Evolutionary conservation across 176 grass and related monocot species (phyloP).

Genomic region (Triticum monococcum): DNA sequence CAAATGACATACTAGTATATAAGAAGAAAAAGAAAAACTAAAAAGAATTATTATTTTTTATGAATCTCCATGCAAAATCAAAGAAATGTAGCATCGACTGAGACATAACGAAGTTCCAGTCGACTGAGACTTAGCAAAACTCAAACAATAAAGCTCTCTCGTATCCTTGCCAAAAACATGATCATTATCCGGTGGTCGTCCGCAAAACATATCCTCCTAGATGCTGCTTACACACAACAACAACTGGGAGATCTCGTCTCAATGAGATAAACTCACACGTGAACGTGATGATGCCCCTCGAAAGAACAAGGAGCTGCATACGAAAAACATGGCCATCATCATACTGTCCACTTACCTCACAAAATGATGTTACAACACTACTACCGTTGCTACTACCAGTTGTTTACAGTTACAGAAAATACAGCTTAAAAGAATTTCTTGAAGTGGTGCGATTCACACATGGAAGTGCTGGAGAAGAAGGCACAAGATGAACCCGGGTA

Average conservation of each 20-base stretch:
- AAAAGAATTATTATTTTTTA: no score
- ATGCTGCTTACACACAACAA: not conserved
- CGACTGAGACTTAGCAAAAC: no score
- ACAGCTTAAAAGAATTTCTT: not conserved
- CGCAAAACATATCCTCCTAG: not conserved
- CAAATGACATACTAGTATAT: no score
- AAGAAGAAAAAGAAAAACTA: no score
- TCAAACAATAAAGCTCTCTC: not conserved
- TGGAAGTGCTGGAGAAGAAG: conserved; percentile 19
- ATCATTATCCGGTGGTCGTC: not conserved
- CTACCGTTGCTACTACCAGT: not conserved
- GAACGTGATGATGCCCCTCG: conserved; percentile 12
- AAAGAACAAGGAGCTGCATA: conserved; percentile 27
- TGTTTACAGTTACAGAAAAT: conserved; percentile 11
- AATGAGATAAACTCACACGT: not conserved
- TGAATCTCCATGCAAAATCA: no score
- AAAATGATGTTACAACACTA: conserved; percentile 16
- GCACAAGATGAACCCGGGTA: conserved; percentile 29
- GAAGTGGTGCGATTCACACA: conserved; percentile 23
- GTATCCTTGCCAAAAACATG: not conserved
- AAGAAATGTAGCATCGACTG: no score
- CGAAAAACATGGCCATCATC: conserved; percentile 37
- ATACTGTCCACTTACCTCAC: not conserved
- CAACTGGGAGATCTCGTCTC: not conserved
- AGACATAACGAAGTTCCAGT: no score